Conservation (phyloP, 495 filamentous ascomycete genomes). For the Neurospora intermedia region DNA sequence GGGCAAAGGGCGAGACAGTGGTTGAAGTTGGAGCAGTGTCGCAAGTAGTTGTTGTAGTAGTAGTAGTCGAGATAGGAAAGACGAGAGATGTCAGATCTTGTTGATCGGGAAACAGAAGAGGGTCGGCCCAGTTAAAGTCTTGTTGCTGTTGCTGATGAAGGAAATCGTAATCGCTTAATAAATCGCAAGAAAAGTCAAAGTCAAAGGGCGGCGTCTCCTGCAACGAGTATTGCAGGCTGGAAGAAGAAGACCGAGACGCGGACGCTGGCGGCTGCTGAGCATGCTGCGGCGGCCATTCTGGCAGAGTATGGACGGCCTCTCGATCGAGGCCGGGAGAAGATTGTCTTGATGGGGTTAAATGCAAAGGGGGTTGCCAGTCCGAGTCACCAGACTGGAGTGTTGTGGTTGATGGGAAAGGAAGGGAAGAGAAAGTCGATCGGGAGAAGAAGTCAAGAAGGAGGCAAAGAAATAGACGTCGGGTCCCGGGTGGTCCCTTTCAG, state of each 20-base stretch:
- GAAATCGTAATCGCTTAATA: not conserved
- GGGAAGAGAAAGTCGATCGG: not conserved
- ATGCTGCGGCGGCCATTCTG: constrained; percentile 17
- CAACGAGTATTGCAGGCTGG: not conserved
- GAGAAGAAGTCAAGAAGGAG: not conserved
- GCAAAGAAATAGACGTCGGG: not conserved
- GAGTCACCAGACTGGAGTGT: not conserved
- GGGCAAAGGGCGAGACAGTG: not conserved
- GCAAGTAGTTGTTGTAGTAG: not conserved
- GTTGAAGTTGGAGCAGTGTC: not conserved
- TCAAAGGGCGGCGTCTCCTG: not conserved
- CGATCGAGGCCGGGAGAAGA: constrained; percentile 7
- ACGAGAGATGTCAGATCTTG: not conserved
- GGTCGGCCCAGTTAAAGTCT: not conserved
- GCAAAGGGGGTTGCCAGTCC: not conserved
- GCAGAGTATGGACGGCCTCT: constrained; percentile 18
- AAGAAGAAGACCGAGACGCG: constrained; percentile 3
- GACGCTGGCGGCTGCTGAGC: constrained; percentile 10
- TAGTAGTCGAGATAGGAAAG: not conserved
- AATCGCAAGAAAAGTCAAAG: not conserved
- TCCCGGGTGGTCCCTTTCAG: not conserved
- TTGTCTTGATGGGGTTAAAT: not conserved
- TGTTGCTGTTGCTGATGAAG: not conserved
- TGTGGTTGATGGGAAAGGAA: not conserved
- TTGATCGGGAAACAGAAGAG: not conserved